A percentile compares a stretch with the other conserved stretches of the same genome.
Conservation (phyloP, 805 yeast species). For the Clavispora vitiphila region DNA sequence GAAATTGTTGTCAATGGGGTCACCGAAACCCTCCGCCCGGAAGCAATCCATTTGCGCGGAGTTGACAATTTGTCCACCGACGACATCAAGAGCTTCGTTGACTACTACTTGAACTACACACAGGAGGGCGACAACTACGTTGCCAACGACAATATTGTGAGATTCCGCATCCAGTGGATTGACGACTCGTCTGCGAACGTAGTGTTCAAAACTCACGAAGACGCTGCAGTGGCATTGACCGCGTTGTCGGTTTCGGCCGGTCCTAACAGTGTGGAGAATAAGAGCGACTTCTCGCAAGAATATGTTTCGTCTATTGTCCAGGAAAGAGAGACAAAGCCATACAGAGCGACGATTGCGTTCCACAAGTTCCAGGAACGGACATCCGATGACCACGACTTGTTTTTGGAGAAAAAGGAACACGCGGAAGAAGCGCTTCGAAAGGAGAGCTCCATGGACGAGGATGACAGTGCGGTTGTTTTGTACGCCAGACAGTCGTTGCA, state of each 20-base stretch:
- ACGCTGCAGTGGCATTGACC: constrained; percentile 34
- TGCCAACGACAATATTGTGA: constrained; percentile 26
- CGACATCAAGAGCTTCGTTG: constrained; percentile 54
- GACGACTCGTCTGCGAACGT: constrained; percentile 56
- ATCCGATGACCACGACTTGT: constrained; percentile 8
- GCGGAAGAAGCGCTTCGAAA: constrained; percentile 10
- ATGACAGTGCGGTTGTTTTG: constrained; percentile 32
- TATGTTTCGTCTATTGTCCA: constrained; percentile 24
- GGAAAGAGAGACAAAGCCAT: constrained; percentile 39
- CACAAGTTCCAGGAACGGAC: constrained; percentile 17
- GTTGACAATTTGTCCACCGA: constrained; percentile 61
- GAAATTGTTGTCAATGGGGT: constrained; percentile 28
- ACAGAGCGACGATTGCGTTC: constrained; percentile 31
- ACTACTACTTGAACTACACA: constrained; percentile 36
- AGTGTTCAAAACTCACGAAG: constrained; percentile 45
- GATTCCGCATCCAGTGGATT: constrained; percentile 57
- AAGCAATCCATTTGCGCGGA: constrained; percentile 49
- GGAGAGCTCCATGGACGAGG: constrained; percentile 32
- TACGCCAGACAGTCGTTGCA: constrained; percentile 46
- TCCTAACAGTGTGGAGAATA: constrained; percentile 1
- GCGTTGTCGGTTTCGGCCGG: constrained; percentile 23
- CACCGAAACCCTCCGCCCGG: constrained; percentile 36
- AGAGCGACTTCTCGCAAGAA: constrained; percentile 11
- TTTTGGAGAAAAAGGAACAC: constrained; percentile 6
- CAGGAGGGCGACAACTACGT: constrained; percentile 10